Conservation (phyloP, 768 basidiomycete species). For the Tricholoma terreum region DNA sequence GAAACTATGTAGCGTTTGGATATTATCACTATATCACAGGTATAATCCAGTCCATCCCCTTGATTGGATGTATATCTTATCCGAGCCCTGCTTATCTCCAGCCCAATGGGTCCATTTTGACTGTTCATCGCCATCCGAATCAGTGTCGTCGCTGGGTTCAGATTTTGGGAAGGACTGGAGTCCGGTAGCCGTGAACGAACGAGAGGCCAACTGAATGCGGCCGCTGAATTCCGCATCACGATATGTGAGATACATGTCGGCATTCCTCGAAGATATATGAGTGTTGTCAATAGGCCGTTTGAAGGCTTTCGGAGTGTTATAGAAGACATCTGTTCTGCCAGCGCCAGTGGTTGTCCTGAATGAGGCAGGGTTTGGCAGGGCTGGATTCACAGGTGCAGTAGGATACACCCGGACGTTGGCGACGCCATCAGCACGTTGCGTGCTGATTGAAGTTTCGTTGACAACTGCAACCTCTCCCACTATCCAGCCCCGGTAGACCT, state of each 20-base stretch:
- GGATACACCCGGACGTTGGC: constrained; percentile 49
- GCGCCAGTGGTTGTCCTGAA: constrained; percentile 50
- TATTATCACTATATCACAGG: constrained; percentile 25
- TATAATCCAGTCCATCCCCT: constrained; percentile 48
- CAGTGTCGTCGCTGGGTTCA: constrained; percentile 3
- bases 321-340: constrained; percentile 52
- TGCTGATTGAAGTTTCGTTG: constrained; percentile 38
- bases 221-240: constrained; percentile 49
- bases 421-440: constrained; percentile 49
- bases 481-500: constrained; percentile 54
- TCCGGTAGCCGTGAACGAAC: constrained; percentile 36
- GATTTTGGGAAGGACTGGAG: constrained; percentile 12
- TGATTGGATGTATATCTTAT: constrained; percentile 38
- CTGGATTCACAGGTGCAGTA: constrained; percentile 28
- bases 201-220: constrained; percentile 40
- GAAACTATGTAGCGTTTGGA: no score
- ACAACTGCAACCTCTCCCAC: constrained; percentile 55
- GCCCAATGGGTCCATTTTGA: constrained; percentile 40
- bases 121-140: constrained; percentile 10
- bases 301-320: constrained; percentile 33
- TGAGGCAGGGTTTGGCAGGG: constrained; percentile 30
- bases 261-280: constrained; percentile 49
- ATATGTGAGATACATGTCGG: constrained; percentile 56
- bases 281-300: constrained; percentile 46
- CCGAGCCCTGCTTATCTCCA: constrained; percentile 37